Percentiles rank a stretch among this genome's conserved stretches.
Evolutionary conservation across 2,329 filamentous ascomycete genomes (phyloP).

Genomic region (Alternaria dauci): DNA sequence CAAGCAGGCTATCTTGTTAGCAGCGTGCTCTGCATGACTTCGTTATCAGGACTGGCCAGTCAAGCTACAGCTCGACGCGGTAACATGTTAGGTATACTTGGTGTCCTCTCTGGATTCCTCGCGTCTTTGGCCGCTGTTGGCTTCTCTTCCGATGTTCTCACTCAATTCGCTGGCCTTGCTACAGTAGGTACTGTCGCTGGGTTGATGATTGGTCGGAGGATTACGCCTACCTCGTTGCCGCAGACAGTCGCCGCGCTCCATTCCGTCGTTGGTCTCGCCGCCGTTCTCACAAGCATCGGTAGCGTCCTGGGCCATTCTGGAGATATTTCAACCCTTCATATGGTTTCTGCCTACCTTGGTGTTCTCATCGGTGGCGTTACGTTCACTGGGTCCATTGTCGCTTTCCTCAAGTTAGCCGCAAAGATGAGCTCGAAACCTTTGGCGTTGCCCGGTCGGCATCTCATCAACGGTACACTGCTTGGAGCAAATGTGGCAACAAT

Average conservation of each 20-base stretch:
- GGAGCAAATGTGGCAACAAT: constrained; percentile 82
- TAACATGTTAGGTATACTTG: constrained; percentile 85
- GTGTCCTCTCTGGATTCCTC: constrained; percentile 82
- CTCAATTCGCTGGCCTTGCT: constrained; percentile 81
- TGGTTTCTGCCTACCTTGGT: constrained; percentile 86
- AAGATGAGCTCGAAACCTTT: constrained; percentile 81
- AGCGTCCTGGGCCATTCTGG: constrained; percentile 79
- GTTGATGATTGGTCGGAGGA: constrained; percentile 81
- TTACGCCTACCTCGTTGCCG: constrained; percentile 86
- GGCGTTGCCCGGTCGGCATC: constrained; percentile 75
- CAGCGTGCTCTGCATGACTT: constrained; percentile 81
- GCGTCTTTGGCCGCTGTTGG: constrained; percentile 83
- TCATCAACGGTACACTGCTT: constrained; percentile 77
- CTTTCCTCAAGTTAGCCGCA: constrained; percentile 85
- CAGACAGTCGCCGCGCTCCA: constrained; percentile 90
- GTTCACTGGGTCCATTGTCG: constrained; percentile 89
- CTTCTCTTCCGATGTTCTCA: constrained; percentile 78
- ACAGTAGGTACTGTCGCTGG: constrained; percentile 73
- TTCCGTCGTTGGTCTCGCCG: constrained; percentile 87
- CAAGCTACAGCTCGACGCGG: constrained; percentile 84
- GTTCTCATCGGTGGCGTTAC: constrained; percentile 87
- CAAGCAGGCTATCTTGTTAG: constrained; percentile 89
- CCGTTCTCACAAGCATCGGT: constrained; percentile 86
- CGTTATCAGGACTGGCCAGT: constrained; percentile 80
- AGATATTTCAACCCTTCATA: constrained; percentile 79